Evolutionary conservation across 2,329 filamentous ascomycete genomes (phyloP).

Genomic region (Teratosphaeria destructans): DNA sequence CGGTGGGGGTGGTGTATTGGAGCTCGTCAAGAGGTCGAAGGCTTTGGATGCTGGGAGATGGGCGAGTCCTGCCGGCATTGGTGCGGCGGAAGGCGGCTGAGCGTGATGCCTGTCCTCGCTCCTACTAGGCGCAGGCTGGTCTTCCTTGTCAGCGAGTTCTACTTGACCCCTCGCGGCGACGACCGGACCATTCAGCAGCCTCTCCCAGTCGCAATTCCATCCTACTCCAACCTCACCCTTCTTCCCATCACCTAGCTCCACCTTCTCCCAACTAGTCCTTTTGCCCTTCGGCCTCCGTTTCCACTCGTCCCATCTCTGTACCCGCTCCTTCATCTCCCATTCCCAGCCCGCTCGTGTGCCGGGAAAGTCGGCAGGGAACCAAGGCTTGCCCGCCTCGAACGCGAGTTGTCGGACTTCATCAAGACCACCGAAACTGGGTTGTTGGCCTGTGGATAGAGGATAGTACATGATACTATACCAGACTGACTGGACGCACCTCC

Average conservation of each 20-base stretch:
- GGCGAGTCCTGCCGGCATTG: neutral
- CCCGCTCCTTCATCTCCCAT: constrained; percentile 54
- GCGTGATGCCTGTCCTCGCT: neutral
- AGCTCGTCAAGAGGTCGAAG: constrained; percentile 14
- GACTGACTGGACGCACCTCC: constrained; percentile 75
- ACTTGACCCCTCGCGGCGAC: neutral
- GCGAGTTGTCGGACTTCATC: constrained; percentile 68
- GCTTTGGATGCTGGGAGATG: constrained; percentile 2
- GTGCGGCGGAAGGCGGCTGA: neutral
- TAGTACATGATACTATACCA: constrained; percentile 83
- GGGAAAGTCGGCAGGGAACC: constrained; percentile 79
- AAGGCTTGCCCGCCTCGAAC: constrained; percentile 68
- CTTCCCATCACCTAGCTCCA: constrained; percentile 61
- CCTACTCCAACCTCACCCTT: constrained; percentile 77
- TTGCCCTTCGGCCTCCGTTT: constrained; percentile 71
- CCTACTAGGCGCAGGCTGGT: neutral
- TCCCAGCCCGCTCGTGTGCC: constrained; percentile 66
- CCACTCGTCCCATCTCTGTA: constrained; percentile 55
- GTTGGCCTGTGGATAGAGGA: constrained; percentile 67
- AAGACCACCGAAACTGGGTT: constrained; percentile 72
- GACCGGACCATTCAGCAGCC: constrained; percentile 29
- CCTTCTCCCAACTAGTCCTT: constrained; percentile 59
- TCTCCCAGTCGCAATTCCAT: constrained; percentile 75
- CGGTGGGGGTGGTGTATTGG: constrained; percentile 13
- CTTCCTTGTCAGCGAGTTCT: neutral